These are phyloP conservation scores for Astrephomene gubernaculifera DNA, from an alignment of 139 green algal genomes.

Conservation along the genomic window DNA sequence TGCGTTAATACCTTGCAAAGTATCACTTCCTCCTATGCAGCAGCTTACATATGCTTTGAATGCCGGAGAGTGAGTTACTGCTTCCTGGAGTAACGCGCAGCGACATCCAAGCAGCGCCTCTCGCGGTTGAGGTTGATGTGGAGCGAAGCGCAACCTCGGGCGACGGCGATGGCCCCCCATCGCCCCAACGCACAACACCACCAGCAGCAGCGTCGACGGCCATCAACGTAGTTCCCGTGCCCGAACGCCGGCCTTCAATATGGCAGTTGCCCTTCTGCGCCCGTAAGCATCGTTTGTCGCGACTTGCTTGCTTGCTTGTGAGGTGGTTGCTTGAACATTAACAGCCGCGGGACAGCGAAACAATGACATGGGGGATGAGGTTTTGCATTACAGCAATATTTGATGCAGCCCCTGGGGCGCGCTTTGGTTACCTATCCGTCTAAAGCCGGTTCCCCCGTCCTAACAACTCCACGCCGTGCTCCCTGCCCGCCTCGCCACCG, in stretches of 20 bases:
- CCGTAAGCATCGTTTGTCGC: background rate
- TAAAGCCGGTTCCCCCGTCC: too few relatives aligned
- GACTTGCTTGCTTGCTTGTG: too few relatives aligned
- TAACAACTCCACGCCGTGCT: background rate
- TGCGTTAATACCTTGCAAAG: too few relatives aligned
- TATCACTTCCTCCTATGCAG: too few relatives aligned
- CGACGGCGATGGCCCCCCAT: background rate
- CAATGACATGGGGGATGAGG: background rate
- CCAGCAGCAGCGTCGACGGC: background rate
- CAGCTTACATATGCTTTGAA: background rate
- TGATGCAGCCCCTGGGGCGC: background rate
- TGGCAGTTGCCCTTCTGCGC: constrained; percentile 17
- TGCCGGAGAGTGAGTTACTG: constrained; percentile 8
- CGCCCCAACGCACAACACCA: background rate
- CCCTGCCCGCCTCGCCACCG: background rate
- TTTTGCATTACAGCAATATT: background rate
- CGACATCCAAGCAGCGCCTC: background rate
- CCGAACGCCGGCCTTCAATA: background rate
- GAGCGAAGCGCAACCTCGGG: background rate
- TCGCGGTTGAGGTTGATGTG: background rate
- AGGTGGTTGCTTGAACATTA: too few relatives aligned
- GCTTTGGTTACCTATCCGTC: background rate
- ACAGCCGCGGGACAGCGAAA: too few relatives aligned
- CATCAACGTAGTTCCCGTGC: background rate
- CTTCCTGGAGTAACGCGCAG: background rate